Percentiles rank a stretch among this genome's conserved stretches.
Conservation (phyloP, 306 rosid species). For the Alnus glutinosa region DNA sequence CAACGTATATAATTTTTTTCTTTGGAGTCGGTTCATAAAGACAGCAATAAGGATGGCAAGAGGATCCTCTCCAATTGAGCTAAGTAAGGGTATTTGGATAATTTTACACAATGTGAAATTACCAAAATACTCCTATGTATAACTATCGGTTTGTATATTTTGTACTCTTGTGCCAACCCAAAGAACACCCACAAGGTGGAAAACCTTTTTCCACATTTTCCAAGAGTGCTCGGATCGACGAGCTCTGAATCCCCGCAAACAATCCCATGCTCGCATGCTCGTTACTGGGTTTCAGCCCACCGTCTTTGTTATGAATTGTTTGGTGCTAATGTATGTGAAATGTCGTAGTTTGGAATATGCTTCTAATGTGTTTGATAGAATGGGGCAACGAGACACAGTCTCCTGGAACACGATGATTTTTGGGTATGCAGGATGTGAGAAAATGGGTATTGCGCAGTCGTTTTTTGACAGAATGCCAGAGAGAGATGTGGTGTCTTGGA, state of each 20-base stretch:
- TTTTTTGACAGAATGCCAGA: conserved; percentile 63
- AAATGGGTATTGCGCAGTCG: conserved; percentile 45
- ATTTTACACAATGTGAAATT: too few species aligned
- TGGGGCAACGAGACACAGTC: conserved; percentile 51
- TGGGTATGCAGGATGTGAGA: conserved; percentile 56
- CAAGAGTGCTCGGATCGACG: conserved; percentile 63
- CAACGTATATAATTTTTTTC: too few species aligned
- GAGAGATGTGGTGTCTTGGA: conserved; percentile 83
- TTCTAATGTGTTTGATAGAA: conserved; percentile 57
- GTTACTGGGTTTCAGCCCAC: conserved; percentile 69
- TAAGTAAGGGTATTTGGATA: too few species aligned
- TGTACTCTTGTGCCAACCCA: conserved; percentile 31
- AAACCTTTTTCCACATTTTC: conserved; percentile 70
- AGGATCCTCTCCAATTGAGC: too few species aligned
- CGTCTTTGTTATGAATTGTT: conserved; percentile 66
- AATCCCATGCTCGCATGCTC: conserved; percentile 74
- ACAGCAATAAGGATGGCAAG: too few species aligned
- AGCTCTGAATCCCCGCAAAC: conserved; percentile 59
- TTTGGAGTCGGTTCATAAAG: too few species aligned
- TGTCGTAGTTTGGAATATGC: conserved; percentile 50
- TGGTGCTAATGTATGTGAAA: conserved; percentile 61
- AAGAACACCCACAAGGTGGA: conserved; percentile 41
- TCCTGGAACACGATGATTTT: conserved; percentile 88
- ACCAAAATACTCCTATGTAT: too few species aligned
- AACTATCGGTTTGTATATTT: conserved; percentile 19